Evolutionary conservation across 2,329 filamentous ascomycete genomes (phyloP), one percentile per base, ranked within the genome.

Genomic region (Alternaria longipes): DNA sequence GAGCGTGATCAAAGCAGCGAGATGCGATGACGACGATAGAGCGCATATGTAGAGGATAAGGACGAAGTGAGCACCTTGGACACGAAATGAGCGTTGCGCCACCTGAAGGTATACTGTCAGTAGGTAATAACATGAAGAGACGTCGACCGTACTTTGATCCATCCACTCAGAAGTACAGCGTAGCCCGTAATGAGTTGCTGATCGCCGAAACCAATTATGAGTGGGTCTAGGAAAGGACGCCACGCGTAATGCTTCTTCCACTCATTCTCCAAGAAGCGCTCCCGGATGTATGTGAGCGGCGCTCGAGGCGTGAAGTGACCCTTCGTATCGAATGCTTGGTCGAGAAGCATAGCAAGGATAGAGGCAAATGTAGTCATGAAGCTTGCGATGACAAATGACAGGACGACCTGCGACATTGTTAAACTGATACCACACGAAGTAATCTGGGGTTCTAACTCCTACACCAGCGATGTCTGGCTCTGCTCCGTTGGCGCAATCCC

Each of bases 121-220:
- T n/a, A 30, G 28, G 8, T 7, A 1, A 11, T 3, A 8, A 11
- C 11, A 11, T 8, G 7, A 14, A 40, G 18, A 11, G 9, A 3
- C n/a, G 8, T 5, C n/a, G 8, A 26, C 4, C 32, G 1, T 49
- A 73, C 72, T 59, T 76, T 75, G 28, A 75, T 72, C 68, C 70
- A 77, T 4, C 68, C 74, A 44, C 69, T 76, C 12, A 77, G 56
- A 18, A 77, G 54, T 4, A 76, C 69, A 6, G 71, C 74, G 42
- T 73, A 75, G 2, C 74, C 73, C 1, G 74, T 76, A 6, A 76
- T 65, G 24, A 76, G 63, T 47, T 76, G 74, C 56, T 76, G 74
- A 53, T 76, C 72, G 2, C 71, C 74, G 6, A 76, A 56, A 0
- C 71, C 71, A 45, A 77, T 75, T 26, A 76, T 72, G 14, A 76